Evolutionary conservation across 2,329 filamentous ascomycete genomes (phyloP).

Genomic region (Cladosporium halotolerans): DNA sequence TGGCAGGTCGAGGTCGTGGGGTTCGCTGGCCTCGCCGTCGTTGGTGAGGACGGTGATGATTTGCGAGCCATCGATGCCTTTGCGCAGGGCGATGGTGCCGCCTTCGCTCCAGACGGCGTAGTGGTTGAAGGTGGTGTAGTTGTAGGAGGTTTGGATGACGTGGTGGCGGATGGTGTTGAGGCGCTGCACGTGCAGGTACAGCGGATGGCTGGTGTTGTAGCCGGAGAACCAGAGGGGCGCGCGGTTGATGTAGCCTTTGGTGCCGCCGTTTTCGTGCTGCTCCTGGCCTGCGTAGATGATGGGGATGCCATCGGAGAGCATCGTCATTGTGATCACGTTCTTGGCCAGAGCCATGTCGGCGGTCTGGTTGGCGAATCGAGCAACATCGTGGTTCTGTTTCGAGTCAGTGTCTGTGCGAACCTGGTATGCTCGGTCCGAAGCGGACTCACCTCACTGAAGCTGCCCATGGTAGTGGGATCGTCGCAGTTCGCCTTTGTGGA

Average conservation of each 20-base stretch:
- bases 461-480: constrained; percentile 33
- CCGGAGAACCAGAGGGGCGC: constrained; percentile 34
- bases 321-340: constrained; percentile 34
- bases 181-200: constrained; percentile 36
- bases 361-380: constrained; percentile 34
- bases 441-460: constrained; percentile 29
- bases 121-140: constrained; percentile 39
- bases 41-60: constrained; percentile 43
- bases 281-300: constrained; percentile 40
- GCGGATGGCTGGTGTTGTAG: constrained; percentile 34
- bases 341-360: constrained; percentile 32
- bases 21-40: constrained; percentile 30
- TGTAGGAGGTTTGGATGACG: constrained; percentile 33
- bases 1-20: constrained; percentile 30
- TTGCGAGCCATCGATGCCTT: constrained; percentile 33
- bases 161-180: constrained; percentile 40
- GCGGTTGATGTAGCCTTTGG: constrained; percentile 29
- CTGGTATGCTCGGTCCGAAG: neutral
- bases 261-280: constrained; percentile 34
- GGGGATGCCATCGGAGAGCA: constrained; percentile 38
- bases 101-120: constrained; percentile 40
- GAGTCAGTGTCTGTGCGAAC: neutral
- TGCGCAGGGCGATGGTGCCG: constrained; percentile 40
- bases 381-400: constrained; percentile 34
- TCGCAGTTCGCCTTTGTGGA: constrained; percentile 31